Evolutionary conservation across 2,329 filamentous ascomycete species (phyloP).

Genomic region (Talaromyces sp.): DNA sequence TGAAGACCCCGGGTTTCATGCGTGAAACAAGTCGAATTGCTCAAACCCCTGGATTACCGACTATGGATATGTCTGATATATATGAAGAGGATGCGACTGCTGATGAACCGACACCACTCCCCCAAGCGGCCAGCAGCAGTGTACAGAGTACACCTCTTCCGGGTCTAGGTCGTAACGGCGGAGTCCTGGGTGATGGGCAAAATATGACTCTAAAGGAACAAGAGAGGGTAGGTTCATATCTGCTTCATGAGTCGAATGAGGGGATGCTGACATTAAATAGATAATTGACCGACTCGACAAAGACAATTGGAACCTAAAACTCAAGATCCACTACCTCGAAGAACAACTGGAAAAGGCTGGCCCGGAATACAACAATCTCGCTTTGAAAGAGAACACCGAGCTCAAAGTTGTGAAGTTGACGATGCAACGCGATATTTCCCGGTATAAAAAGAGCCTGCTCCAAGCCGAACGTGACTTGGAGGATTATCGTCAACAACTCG

Average conservation of each 20-base stretch:
- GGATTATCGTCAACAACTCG: slow-evolving; percentile 76
- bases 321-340: slow-evolving; percentile 96
- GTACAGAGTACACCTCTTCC: slow-evolving; percentile 80
- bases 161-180: slow-evolving; percentile 64
- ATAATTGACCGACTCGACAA: slow-evolving; percentile 94
- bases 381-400: slow-evolving; percentile 92
- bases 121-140: slow-evolving; percentile 77
- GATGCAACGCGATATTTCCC: slow-evolving; percentile 82
- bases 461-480: slow-evolving; percentile 86
- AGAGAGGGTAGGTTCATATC: slow-evolving; percentile 66
- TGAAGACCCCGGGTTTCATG: slow-evolving; percentile 70
- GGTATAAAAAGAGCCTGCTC: slow-evolving; percentile 81
- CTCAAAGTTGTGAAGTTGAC: slow-evolving; percentile 91
- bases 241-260: neutral
- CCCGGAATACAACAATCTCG: slow-evolving; percentile 84
- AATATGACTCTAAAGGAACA: slow-evolving; percentile 91
- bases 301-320: slow-evolving; percentile 94
- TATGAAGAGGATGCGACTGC: slow-evolving; percentile 67
- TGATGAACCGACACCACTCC: slow-evolving; percentile 72
- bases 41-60: slow-evolving; percentile 73
- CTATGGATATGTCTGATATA: slow-evolving; percentile 69
- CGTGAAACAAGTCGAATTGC: slow-evolving; percentile 65
- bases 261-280: slow-evolving; percentile 36
- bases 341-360: slow-evolving; percentile 85
- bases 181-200: slow-evolving; percentile 72